A percentile compares a stretch with the other conserved stretches of the same genome.
phyloP scores from a whole-genome alignment of 371 early-diverging fungal genomes.

The Mucor plumbeus region DNA sequence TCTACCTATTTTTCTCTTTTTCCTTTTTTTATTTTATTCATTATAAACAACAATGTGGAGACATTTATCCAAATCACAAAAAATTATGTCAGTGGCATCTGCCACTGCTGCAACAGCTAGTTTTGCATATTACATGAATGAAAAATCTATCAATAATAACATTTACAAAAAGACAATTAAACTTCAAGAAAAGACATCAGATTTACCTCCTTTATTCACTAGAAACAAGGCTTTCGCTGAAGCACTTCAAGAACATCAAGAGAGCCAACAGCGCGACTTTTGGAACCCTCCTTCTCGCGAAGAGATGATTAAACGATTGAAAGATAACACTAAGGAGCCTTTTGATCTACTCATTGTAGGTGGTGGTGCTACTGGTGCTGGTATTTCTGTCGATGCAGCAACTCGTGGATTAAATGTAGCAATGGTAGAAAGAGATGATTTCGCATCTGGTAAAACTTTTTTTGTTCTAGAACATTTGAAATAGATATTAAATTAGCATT shows the following conservation, averaged over 20 bases:
- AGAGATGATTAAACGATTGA: conserved; percentile 73
- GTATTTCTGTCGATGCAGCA: conserved; percentile 97
- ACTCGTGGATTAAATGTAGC: conserved; percentile 97
- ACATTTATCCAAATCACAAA: conserved; percentile 48
- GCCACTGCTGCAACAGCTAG: conserved; percentile 42
- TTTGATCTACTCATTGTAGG: conserved; percentile 98
- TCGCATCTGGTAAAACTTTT: conserved; percentile 74
- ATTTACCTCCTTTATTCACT: conserved; percentile 22
- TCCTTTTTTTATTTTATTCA: conserved; percentile 3
- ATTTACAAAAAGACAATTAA: conserved; percentile 20
- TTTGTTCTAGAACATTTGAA: not conserved
- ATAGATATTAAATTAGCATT: too few species aligned
- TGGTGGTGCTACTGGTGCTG: conserved; percentile 98
- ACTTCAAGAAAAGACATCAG: conserved; percentile 25
- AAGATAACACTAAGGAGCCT: conserved; percentile 52
- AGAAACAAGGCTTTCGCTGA: conserved; percentile 49
- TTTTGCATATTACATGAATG: conserved; percentile 38
- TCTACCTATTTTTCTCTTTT: conserved; percentile 12
- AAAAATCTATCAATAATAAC: conserved; percentile 21
- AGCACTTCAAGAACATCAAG: conserved; percentile 33
- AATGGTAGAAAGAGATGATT: conserved; percentile 97
- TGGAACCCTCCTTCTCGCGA: conserved; percentile 77
- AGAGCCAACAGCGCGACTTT: conserved; percentile 54
- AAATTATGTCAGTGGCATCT: conserved; percentile 35
- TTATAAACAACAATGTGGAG: conserved; percentile 44